Percentiles rank a stretch among this genome's conserved stretches.
Conservation (phyloP, 2,329 filamentous ascomycete species). For the Thielaviopsis musarum region DNA sequence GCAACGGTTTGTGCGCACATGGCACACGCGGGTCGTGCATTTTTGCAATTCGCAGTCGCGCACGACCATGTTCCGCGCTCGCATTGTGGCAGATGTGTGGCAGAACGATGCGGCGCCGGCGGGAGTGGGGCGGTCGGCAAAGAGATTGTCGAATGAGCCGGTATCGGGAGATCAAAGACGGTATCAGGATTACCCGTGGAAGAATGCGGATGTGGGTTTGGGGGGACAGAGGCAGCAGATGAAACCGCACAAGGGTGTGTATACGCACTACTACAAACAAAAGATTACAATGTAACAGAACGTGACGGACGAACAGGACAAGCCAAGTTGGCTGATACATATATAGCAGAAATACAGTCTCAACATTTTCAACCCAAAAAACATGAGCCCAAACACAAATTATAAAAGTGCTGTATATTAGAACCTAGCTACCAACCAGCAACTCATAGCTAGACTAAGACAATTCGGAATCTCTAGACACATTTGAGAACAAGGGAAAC, state of each 20-base stretch:
- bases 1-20: slow-evolving; percentile 24
- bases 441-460: slow-evolving; percentile 11
- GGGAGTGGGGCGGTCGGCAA: background rate
- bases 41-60: slow-evolving; percentile 9
- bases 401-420: slow-evolving; percentile 10
- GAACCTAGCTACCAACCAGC: slow-evolving; percentile 12
- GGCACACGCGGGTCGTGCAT: slow-evolving; percentile 21
- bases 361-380: background rate
- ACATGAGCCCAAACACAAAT: background rate
- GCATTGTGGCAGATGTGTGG: slow-evolving; percentile 7
- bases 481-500: background rate
- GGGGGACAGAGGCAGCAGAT: background rate
- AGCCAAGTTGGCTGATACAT: background rate
- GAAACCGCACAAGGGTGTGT: background rate
- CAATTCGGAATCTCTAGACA: slow-evolving; percentile 9
- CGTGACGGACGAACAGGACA: background rate
- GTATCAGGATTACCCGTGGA: background rate
- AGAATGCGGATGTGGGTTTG: background rate
- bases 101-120: background rate
- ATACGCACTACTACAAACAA: slow-evolving; percentile 3
- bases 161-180: background rate
- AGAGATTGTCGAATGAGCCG: background rate
- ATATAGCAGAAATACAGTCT: background rate
- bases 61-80: slow-evolving; percentile 5
- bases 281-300: background rate